phyloP scores from a whole-genome alignment of 192 early-diverging fungal species.

The Backusella liffmaniae region DNA sequence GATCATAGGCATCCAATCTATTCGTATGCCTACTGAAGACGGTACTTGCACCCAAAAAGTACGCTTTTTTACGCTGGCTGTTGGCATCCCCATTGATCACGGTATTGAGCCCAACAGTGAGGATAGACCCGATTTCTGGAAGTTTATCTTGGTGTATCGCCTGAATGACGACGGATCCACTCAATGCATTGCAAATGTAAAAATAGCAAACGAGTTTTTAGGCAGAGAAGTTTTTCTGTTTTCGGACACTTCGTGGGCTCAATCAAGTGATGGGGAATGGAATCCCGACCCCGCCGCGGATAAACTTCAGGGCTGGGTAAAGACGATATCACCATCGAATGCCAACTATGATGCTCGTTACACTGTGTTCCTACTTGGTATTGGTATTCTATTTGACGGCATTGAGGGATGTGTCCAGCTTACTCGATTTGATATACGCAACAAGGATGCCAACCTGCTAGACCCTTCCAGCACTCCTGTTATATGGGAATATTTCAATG shows the following conservation, averaged over 20 bases:
- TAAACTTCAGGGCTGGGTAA: constrained; percentile 15
- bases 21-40: neutral
- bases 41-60: neutral
- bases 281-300: constrained; percentile 4
- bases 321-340: constrained; percentile 5
- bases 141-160: neutral
- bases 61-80: constrained; percentile 30
- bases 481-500: constrained; percentile 11
- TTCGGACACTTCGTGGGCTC: constrained; percentile 15
- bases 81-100: constrained; percentile 21
- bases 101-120: constrained; percentile 6
- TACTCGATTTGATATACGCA: neutral
- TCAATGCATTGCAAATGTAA: constrained; percentile 11
- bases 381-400: neutral
- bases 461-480: constrained; percentile 18
- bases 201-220: constrained; percentile 11
- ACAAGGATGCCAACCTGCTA: neutral
- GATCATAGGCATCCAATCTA: constrained; percentile 32
- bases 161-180: constrained; percentile 15
- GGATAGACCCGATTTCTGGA: neutral
- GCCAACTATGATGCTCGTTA: constrained; percentile 12
- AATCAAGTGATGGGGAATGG: constrained; percentile 12
- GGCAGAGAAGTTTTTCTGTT: constrained; percentile 23
- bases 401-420: neutral
- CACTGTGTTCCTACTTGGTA: constrained; percentile 14